phyloP scores from a whole-genome alignment of 345 rosid genomes.

The Cardamine occulta region DNA sequence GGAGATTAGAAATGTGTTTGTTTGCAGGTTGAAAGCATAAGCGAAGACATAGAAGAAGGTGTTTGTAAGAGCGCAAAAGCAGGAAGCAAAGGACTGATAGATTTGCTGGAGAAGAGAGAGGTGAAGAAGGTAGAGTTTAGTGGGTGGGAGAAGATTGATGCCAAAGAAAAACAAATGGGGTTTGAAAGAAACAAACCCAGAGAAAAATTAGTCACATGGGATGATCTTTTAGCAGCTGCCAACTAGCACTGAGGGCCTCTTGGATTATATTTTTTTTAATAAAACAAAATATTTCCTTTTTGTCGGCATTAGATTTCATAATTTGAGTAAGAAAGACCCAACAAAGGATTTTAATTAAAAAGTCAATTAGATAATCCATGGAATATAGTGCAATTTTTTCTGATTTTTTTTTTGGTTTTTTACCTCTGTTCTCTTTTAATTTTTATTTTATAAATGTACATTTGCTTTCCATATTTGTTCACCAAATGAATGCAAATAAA shows the following conservation, averaged over 20 bases:
- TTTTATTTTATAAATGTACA: too few species aligned
- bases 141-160: conserved; percentile 82
- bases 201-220: conserved; percentile 68
- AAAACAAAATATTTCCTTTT: not conserved
- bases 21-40: conserved; percentile 73
- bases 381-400: too few species aligned
- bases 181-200: conserved; percentile 61
- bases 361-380: too few species aligned
- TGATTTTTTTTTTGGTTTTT: too few species aligned
- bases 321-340: not conserved
- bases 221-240: conserved; percentile 54
- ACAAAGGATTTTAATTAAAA: too few species aligned
- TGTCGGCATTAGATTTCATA: not conserved
- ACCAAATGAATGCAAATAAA: too few species aligned
- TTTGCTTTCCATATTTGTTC: too few species aligned
- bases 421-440: too few species aligned
- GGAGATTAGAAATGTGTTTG: not conserved
- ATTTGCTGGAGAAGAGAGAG: conserved; percentile 54
- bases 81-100: conserved; percentile 73
- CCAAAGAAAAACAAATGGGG: conserved; percentile 72
- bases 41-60: conserved; percentile 68
- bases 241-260: conserved; percentile 1
- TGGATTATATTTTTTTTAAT: not conserved
- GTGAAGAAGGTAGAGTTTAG: conserved; percentile 56
- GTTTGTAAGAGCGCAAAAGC: conserved; percentile 46